Percentiles rank a stretch among this genome's conserved stretches.
Conservation (phyloP, 352 stramenopile species). For the Globisporangium paroecandrum region DNA sequence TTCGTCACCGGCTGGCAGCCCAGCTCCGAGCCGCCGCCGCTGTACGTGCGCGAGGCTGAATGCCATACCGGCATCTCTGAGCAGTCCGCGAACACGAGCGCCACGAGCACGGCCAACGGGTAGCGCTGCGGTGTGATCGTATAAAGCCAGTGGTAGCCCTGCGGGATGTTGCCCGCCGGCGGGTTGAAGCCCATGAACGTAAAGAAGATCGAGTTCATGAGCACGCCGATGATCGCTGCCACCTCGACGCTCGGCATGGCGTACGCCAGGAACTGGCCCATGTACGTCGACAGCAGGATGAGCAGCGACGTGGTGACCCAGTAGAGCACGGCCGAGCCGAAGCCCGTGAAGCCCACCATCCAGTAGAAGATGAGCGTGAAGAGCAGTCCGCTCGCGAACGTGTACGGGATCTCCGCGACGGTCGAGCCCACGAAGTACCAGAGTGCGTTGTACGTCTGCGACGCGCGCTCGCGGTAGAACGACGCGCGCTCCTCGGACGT, state of each 20-base stretch:
- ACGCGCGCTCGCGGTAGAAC: constrained; percentile 87
- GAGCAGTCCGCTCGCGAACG: constrained; percentile 14
- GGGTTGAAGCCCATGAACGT: constrained; percentile 49
- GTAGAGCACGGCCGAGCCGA: constrained; percentile 17
- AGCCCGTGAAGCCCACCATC: constrained; percentile 24
- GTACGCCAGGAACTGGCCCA: constrained; percentile 17
- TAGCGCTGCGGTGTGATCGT: constrained; percentile 23
- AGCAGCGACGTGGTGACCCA: constrained; percentile 15
- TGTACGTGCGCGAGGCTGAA: too few relatives aligned
- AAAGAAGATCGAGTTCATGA: constrained; percentile 43
- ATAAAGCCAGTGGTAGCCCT: constrained; percentile 14
- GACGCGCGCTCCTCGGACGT: constrained; percentile 78
- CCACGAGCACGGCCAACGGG: constrained; percentile 14
- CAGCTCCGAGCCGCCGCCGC: too few relatives aligned
- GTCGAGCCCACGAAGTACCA: constrained; percentile 66
- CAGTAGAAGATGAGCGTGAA: constrained; percentile 25
- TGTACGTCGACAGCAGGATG: constrained; percentile 21
- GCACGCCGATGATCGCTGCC: constrained; percentile 14
- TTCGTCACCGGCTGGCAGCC: neutral
- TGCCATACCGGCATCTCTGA: neutral
- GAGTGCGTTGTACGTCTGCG: constrained; percentile 70
- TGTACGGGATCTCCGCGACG: constrained; percentile 72
- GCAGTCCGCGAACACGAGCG: constrained; percentile 13
- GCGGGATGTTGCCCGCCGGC: constrained; percentile 23
- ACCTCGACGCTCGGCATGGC: constrained; percentile 18